Evolutionary conservation across 1,139 yeast genomes (phyloP), one percentile per base, ranked within the genome.

Genomic region (Hyphopichia wangnamkhiaoensis): DNA sequence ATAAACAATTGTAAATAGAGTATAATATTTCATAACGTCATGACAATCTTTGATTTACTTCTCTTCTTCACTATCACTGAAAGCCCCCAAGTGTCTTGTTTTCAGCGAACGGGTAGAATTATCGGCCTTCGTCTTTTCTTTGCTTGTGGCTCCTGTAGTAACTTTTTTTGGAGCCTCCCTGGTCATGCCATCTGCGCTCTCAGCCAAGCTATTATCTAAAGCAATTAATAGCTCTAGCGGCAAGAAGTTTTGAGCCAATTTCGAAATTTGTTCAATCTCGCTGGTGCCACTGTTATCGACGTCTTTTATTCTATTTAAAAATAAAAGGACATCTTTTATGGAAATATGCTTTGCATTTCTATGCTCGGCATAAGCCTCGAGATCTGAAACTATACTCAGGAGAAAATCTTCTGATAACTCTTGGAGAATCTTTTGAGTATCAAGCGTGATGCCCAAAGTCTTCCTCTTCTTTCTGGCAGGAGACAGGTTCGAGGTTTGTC

Each of bases 181-280:
- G 14, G 14, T n/a, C 7, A 8, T 19, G 12, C n/a, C 15, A 14
- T 10, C 29, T 6, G 20, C 10, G 31, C 32, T 24, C 17, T 34
- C 46, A 27, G 51, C 56, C 19, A 67, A 47, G 39, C 59, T 61
- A 42, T 63, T 63, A 44, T 71, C 72, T 26, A 71, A 52, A 0
- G 63, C 52, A 33, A 69, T 53, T 26, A 71, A 49, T 26, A 54
- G 42, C 41, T 71, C 77, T 26, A 70, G 56, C 0, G 77, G 77
- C 23, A 71, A 49, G 31, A 61, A 58, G 10, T 54, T 54, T 32
- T 61, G 63, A 0, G 76, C 76, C 14, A 71, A 49, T n/a, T 45
- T 48, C 0, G 70, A 57, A 14, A 66, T 59, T 23, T 45, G 52
- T 20, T 58, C 56, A 2, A 59, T 46, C 27, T 57, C 60, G 18